Conservation (phyloP, 2,329 filamentous ascomycete genomes). For the Pseudogymnoascus sp. region DNA sequence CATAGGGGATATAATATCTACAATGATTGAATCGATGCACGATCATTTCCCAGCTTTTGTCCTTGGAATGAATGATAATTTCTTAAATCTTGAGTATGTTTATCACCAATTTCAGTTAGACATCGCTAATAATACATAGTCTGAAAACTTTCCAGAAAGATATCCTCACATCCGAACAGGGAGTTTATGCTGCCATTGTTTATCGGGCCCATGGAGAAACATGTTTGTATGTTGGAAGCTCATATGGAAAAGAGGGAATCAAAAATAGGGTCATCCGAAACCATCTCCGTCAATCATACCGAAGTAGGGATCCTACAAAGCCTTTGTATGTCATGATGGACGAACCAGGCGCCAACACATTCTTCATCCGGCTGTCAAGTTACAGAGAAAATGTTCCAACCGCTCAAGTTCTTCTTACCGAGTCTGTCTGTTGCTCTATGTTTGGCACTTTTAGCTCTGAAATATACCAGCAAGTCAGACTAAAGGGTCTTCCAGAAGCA, state of each 20-base stretch:
- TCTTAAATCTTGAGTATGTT: not conserved
- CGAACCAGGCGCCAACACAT: not conserved
- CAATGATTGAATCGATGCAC: not conserved
- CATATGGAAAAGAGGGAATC: not conserved
- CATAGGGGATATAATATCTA: not conserved
- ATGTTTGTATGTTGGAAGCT: not conserved
- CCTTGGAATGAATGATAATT: not conserved
- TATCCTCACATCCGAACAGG: not conserved
- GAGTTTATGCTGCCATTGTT: not conserved
- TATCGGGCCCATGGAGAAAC: not conserved
- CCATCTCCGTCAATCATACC: not conserved
- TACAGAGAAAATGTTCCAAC: not conserved
- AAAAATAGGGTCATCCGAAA: not conserved
- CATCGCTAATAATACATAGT: not conserved
- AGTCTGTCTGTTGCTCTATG: not conserved
- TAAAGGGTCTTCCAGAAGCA: not conserved
- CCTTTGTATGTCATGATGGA: not conserved
- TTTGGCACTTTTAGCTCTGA: not conserved
- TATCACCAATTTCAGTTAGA: not conserved
- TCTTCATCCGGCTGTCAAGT: not conserved
- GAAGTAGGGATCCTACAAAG: not conserved
- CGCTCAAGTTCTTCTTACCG: not conserved
- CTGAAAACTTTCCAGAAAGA: not conserved
- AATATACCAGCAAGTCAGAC: not conserved
- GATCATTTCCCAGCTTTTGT: not conserved